Base-by-base conservation (phyloP, 1,284 basidiomycete genomes). In the Ganoderma lucidum region DNA sequence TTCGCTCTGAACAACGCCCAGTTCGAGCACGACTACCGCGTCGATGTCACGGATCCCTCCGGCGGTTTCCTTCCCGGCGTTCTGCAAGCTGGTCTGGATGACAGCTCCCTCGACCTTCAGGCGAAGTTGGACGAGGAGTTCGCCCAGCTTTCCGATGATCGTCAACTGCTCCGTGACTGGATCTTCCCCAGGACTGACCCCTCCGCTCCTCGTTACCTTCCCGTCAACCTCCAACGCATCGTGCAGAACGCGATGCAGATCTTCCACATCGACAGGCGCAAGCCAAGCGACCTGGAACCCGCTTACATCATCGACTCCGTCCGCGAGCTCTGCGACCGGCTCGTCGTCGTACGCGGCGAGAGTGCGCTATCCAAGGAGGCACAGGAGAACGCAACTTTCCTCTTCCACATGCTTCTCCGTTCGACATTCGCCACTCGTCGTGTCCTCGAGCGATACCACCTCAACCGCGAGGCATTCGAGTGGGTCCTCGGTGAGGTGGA, bases 401-500 rank as follows among this genome's bases (percentile, higher is more conserved):
- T 95, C 19, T 99, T 99, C 90, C 90, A 91, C 71, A 98, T 98
- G 85, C 95, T 97, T 72, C 83, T 98, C 1, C 92, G 96, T n/a
- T 93, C 94, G 2, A 94, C 93, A 2, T 91, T 98, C 68, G 94
- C 96, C 0, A 83, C 93, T 1, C 90, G 96, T 23, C 90, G 92
- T 10, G 93, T 98, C 1, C 80, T 99, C 65, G 95, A 97, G 81
- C 90, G 92, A 74, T 90, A 90, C 79, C 96, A 97, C 78, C 85
- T 98, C 42, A 96, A 92, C 72, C 86, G 88, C 51, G 94, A 97
- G 79, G 97, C 97, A 1, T 99, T 98, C 80, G 96, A 98, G 77
- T 99, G 97, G 97, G 95, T 99, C 3, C 78, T 99, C 68, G 98
- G 97, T 75, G 98, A 99, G 82, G 90, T 99, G 63, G 96, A 99